These are phyloP conservation scores for Naganishia vaughanmartiniae DNA, from an alignment of 768 basidiomycete genomes.

Conservation along the genomic window DNA sequence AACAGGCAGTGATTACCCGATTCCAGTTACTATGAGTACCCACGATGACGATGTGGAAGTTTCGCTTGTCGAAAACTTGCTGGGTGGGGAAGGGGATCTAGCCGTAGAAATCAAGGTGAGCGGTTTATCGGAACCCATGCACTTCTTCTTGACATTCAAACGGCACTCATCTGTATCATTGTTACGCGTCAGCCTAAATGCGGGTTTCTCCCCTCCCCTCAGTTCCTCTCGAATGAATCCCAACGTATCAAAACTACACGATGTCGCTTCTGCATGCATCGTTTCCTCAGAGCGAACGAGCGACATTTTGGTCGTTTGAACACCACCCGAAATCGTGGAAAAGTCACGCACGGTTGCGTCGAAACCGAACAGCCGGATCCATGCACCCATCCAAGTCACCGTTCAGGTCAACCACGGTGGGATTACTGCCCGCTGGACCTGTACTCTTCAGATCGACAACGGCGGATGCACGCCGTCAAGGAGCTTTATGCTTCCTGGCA, in stretches of 20 bases:
- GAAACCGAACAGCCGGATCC: no score
- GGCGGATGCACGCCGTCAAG: conserved; percentile 65
- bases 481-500: conserved; percentile 58
- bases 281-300: conserved; percentile 47
- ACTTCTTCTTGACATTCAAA: conserved; percentile 1
- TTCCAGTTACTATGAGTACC: conserved; percentile 29
- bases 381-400: no score
- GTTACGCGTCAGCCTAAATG: conserved; percentile 76
- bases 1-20: no score
- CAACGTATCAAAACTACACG: conserved; percentile 64
- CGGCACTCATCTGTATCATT: no score
- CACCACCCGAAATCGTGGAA: no score
- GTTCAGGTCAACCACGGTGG: not conserved
- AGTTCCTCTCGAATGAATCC: conserved; percentile 63
- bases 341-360: no score
- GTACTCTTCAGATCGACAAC: conserved; percentile 66
- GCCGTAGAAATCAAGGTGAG: conserved; percentile 88
- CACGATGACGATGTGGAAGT: conserved; percentile 65
- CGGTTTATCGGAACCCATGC: not conserved
- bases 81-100: conserved; percentile 59
- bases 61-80: conserved; percentile 75
- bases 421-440: conserved; percentile 86
- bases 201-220: conserved; percentile 76
- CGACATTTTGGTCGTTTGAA: conserved; percentile 41
- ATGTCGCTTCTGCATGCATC: conserved; percentile 91